Conservation (phyloP, 805 yeast species). For the Lachancea fermentati region DNA sequence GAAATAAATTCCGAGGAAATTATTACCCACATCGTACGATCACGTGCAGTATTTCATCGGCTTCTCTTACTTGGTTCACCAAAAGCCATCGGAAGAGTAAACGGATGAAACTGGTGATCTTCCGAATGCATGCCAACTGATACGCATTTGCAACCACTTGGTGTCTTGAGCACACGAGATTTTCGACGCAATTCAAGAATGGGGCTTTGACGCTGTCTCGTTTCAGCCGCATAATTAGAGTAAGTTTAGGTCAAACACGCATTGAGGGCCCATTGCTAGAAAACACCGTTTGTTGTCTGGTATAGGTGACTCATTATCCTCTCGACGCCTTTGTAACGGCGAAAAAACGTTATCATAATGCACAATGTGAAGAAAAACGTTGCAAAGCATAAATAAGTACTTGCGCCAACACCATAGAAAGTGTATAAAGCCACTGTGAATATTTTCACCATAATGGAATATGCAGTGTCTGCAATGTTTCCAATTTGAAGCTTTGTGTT, state of each 20-base stretch:
- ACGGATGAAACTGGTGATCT: too few relatives aligned
- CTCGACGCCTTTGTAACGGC: conserved; percentile 25
- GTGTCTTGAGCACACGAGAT: too few relatives aligned
- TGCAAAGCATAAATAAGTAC: conserved; percentile 26
- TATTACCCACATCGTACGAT: not conserved
- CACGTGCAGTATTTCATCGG: not conserved
- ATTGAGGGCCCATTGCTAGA: conserved; percentile 1
- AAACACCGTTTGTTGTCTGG: conserved; percentile 5
- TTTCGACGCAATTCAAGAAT: too few relatives aligned
- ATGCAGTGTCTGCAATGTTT: conserved; percentile 7
- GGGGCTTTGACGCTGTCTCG: too few relatives aligned
- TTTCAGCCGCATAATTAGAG: too few relatives aligned
- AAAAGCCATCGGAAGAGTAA: too few relatives aligned
- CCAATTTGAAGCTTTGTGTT: conserved; percentile 3
- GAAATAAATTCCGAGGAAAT: not conserved
- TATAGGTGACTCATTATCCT: conserved; percentile 10
- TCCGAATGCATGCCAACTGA: too few relatives aligned
- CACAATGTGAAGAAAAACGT: conserved; percentile 30
- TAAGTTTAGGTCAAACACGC: too few relatives aligned
- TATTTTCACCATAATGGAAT: conserved; percentile 18
- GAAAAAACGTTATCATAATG: conserved; percentile 20
- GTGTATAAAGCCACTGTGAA: conserved; percentile 20
- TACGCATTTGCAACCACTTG: too few relatives aligned
- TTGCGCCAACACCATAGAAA: conserved; percentile 26
- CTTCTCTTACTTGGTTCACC: not conserved